phyloP scores from a whole-genome alignment of 1,284 basidiomycete species.

The Sanghuangporus sanghuang region DNA sequence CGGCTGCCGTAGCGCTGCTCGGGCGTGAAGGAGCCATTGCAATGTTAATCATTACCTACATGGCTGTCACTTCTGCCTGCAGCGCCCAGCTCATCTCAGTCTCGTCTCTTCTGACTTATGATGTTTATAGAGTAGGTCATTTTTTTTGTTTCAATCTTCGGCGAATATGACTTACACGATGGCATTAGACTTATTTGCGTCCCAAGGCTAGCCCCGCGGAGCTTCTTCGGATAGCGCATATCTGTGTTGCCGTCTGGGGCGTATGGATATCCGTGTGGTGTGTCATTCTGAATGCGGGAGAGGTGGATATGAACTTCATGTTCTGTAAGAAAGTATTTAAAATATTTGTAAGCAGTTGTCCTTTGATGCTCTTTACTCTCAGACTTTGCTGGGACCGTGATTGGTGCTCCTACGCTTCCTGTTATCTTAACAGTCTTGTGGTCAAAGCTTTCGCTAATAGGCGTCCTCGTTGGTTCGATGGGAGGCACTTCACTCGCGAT shows the following conservation, averaged over 20 bases:
- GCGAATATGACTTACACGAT: slow-evolving; percentile 15
- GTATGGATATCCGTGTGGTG: slow-evolving; percentile 42
- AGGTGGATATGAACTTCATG: slow-evolving; percentile 18
- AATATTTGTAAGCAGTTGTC: neutral
- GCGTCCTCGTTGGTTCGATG: slow-evolving; percentile 38
- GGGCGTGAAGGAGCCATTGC: slow-evolving; percentile 48
- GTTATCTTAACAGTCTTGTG: slow-evolving; percentile 39
- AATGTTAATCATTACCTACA: slow-evolving; percentile 50
- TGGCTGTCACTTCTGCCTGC: slow-evolving; percentile 52
- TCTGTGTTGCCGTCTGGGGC: slow-evolving; percentile 52
- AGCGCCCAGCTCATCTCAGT: slow-evolving; percentile 60
- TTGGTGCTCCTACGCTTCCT: slow-evolving; percentile 14
- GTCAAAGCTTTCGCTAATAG: slow-evolving; percentile 39
- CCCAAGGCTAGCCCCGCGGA: slow-evolving; percentile 57
- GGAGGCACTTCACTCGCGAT: slow-evolving; percentile 40
- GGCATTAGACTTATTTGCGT: slow-evolving; percentile 67
- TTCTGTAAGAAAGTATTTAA: slow-evolving; percentile 3
- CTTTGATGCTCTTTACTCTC: neutral
- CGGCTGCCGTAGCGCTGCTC: slow-evolving; percentile 46
- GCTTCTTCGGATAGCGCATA: slow-evolving; percentile 54
- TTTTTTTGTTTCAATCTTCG: too few relatives aligned
- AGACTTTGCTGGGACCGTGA: slow-evolving; percentile 15
- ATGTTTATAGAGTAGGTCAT: slow-evolving; percentile 12
- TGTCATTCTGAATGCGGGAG: slow-evolving; percentile 15
- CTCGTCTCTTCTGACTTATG: slow-evolving; percentile 27